Evolutionary conservation across 192 early-diverging fungal genomes (phyloP), one percentile per base, ranked within the genome.

Genomic region (Powellomyces hirtus): DNA sequence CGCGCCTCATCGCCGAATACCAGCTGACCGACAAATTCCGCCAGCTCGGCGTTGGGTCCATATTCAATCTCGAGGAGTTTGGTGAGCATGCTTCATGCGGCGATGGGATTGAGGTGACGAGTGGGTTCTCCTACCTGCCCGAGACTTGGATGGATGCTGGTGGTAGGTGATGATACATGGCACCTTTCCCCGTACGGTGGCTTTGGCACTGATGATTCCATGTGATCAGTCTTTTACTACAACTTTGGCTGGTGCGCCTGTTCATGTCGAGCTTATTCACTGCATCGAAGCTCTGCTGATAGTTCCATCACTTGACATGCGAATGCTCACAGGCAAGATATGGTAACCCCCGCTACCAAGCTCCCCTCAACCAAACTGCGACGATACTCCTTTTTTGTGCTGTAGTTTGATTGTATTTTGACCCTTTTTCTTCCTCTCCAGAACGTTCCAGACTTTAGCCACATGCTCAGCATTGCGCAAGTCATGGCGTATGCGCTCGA

Each of bases 61-160:
- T 83, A 14, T 76, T 83, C 64, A 80, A 80, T 67, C 72, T 83
- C 38, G 75, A 83, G 69, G 46, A 71, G 42, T 16, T 38, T 50
- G 71, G 74, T 38, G 81, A 83, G 60, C 81, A 83, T 44, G 59
- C 66, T 35, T 44, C 49, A 4, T 83, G 81, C 51, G 81, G 78
- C 4, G 76, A 78, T 57, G 81, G 81, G 1, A 57, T 79, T 7
- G 58, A 75, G 14, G 34, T 27, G 20, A 24, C 46, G 35, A 69
- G 64, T 24, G 78, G 78, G 6, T 80, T 77, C 31, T 65, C 65
- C 14, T 83, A 83, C 65, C 55, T 60, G 18, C 76, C 78, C 11
- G 81, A 83, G 50, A 67, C 53, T 8, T 83, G 56, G 55, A 83
- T 83, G 76, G 59, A 74, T 38, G 72, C 37, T 0, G 81, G 77